Conservation (phyloP, 805 yeast species). For the Metschnikowia lachancei region DNA sequence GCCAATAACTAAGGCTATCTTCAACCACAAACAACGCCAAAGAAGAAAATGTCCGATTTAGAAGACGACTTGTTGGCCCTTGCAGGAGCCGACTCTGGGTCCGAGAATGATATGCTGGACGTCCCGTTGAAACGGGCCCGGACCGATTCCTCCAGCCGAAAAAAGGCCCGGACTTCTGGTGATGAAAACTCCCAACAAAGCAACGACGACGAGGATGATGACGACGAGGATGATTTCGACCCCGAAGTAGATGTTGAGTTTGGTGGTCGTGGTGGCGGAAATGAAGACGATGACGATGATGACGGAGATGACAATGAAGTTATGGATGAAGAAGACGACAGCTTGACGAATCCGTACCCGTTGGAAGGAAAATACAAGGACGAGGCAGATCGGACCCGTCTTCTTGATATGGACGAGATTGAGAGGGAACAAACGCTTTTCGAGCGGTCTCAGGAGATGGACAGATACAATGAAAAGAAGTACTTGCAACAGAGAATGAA, state of each 20-base stretch:
- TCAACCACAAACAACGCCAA: not conserved
- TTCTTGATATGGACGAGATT: conserved; percentile 81
- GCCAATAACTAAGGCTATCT: not conserved
- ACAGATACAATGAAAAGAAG: conserved; percentile 78
- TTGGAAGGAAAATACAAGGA: conserved; percentile 87
- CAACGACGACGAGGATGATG: conserved; percentile 23
- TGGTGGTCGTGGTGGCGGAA: conserved; percentile 27
- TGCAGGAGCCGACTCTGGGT: conserved; percentile 55
- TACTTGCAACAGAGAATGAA: conserved; percentile 80
- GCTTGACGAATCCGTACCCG: conserved; percentile 75
- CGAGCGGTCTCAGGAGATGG: conserved; percentile 91
- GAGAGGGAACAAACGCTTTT: conserved; percentile 87
- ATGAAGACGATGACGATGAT: conserved; percentile 21
- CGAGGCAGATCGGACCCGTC: conserved; percentile 65
- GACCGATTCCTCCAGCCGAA: conserved; percentile 14
- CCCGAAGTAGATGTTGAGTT: conserved; percentile 29
- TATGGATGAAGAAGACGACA: conserved; percentile 22
- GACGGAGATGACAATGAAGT: conserved; percentile 21
- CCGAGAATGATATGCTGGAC: conserved; percentile 40
- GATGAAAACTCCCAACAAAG: conserved; percentile 24
- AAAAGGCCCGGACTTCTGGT: conserved; percentile 21
- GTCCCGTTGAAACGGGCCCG: conserved; percentile 33
- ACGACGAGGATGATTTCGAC: conserved; percentile 14
- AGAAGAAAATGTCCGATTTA: conserved; percentile 64
- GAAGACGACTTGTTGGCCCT: conserved; percentile 95